Evolutionary conservation across 805 yeast species (phyloP), one percentile per base, ranked within the genome.

Genomic region (Schwanniomyces sp.): DNA sequence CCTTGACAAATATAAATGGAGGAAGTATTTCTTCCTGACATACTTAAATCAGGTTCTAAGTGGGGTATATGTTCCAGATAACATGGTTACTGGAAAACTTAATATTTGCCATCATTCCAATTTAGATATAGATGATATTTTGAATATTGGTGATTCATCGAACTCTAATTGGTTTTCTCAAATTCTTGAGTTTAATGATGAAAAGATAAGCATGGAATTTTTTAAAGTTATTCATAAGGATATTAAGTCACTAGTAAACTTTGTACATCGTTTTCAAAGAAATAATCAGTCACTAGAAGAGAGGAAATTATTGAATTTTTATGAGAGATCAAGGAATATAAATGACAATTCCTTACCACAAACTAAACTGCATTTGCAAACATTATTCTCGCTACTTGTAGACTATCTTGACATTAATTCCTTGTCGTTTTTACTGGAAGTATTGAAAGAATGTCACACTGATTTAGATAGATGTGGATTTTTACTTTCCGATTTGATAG

Each of bases 21-120:
- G 69, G 32, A 44, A 51, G 41, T 60, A 52, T 50, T 60, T 63
- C 60, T 54, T 57, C 30, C 14, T 43, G 27, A 43, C 44, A 5
- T 7, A 32, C 21, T 16, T 32, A 7, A 14, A 32, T 16, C 21
- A 32, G 18, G 7, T 14, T 3, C 17, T 10, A 32, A 21, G 12
- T 1, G 16, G 43, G 24, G 30, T 24, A 11, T 28, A 38, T 30
- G 7, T 29, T 26, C 46, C 46, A 25, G n/a, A 16, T 12, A 14
- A 5, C 8, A n/a, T 44, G 7, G 28, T 27, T 16, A 28, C 46
- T 2, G 46, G 46, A 9, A 25, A 7, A 26, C 14, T 16, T 8
- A 34, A 30, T 25, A 17, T 39, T n/a, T 14, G 16, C 6, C 24
- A 7, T 14, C 7, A 7, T n/a, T 12, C 21, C 16, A n/a, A 10